phyloP scores from a whole-genome alignment of 106 monocot species.

The Dendrobium nobile region DNA sequence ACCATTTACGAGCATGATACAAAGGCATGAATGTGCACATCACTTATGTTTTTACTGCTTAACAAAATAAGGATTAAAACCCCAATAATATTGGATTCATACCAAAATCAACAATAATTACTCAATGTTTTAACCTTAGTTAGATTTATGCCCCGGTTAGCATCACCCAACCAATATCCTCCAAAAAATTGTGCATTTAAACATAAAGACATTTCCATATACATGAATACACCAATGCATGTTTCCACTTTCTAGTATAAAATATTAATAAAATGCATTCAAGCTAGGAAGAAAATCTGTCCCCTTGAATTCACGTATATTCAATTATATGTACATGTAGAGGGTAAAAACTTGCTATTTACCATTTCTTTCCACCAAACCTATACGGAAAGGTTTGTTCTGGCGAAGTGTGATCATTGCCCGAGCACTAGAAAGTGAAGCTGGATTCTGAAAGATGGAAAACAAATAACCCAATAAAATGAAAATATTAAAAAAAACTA shows the following conservation, averaged over 20 bases:
- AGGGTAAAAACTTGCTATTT: background rate
- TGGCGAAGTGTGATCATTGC: constrained; percentile 54
- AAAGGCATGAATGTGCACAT: background rate
- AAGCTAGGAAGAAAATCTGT: background rate
- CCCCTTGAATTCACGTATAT: background rate
- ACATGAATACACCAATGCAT: background rate
- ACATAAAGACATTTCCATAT: background rate
- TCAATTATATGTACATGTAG: background rate
- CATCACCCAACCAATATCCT: background rate
- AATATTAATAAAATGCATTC: background rate
- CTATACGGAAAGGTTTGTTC: constrained; percentile 49
- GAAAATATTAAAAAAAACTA: background rate
- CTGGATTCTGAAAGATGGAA: constrained; percentile 56
- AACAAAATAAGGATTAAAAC: background rate
- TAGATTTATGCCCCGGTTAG: background rate
- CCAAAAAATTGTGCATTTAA: background rate
- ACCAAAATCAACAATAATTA: no score
- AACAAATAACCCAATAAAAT: background rate
- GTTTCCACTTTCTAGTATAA: background rate
- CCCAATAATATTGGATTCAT: background rate
- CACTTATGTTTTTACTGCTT: background rate
- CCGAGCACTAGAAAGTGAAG: constrained; percentile 45
- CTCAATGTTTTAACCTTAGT: background rate
- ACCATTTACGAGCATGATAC: background rate
- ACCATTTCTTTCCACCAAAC: constrained; percentile 65